phyloP scores from a whole-genome alignment of 2,329 filamentous ascomycete genomes.

The Phialophora tarda region DNA sequence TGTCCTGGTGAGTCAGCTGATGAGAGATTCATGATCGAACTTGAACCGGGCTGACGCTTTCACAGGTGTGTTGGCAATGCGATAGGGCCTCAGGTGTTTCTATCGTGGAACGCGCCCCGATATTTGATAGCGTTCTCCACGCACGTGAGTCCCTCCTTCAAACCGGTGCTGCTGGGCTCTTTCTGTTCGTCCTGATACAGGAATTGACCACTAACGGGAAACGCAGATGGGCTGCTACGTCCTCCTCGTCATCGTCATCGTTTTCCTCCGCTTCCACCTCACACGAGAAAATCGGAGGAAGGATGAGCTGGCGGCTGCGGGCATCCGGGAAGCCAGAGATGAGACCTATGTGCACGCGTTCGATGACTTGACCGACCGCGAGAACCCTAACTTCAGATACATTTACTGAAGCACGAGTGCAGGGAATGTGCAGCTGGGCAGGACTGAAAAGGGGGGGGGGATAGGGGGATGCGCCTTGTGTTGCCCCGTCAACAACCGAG shows the following conservation, averaged over 20 bases:
- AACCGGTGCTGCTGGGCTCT: neutral
- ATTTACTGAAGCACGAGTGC: constrained; percentile 41
- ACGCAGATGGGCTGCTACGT: neutral
- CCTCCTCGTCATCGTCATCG: neutral
- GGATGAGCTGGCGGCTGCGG: neutral
- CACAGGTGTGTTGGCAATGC: constrained; percentile 61
- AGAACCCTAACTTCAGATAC: constrained; percentile 71
- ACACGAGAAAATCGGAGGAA: neutral
- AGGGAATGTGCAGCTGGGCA: too few species aligned
- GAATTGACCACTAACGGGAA: neutral
- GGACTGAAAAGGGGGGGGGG: neutral
- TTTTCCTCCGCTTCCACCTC: neutral
- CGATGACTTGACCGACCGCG: constrained; percentile 69
- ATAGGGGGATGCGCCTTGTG: neutral
- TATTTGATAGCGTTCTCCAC: neutral
- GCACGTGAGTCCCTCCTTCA: neutral
- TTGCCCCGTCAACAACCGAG: neutral
- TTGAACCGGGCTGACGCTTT: neutral
- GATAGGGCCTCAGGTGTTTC: constrained; percentile 45
- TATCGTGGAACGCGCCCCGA: neutral
- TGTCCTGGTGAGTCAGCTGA: constrained; percentile 63
- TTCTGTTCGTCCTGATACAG: neutral
- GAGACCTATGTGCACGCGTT: constrained; percentile 56
- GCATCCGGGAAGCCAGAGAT: neutral
- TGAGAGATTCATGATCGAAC: neutral